These are phyloP conservation scores for Phytophthora sansomeana DNA, from an alignment of 352 stramenopile genomes.

Conservation along the genomic window DNA sequence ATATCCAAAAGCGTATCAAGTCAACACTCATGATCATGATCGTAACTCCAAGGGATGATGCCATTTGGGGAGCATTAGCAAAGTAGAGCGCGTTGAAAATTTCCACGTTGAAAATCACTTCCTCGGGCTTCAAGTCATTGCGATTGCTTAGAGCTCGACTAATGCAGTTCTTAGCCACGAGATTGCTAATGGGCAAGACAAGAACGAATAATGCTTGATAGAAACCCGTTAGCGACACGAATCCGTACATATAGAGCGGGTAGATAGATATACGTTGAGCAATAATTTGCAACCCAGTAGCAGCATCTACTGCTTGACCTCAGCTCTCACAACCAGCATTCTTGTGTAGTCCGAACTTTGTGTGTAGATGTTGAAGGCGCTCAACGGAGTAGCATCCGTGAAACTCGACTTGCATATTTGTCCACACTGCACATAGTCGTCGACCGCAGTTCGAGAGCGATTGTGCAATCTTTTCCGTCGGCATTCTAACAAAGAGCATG, in stretches of 20 bases:
- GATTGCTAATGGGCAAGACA: conserved; percentile 17
- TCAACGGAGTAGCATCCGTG: conserved; percentile 39
- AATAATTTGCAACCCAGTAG: conserved; percentile 18
- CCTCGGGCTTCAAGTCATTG: conserved; percentile 23
- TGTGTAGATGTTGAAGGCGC: conserved; percentile 21
- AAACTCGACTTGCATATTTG: conserved; percentile 25
- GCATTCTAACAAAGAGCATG: not conserved
- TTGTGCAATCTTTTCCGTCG: not conserved
- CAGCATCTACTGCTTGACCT: conserved; percentile 2
- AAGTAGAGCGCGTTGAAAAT: conserved; percentile 44
- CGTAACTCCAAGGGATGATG: conserved; percentile 23
- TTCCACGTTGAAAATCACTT: conserved; percentile 36
- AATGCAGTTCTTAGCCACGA: conserved; percentile 22
- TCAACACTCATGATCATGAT: conserved; percentile 31
- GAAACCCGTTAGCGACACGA: not conserved
- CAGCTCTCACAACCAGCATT: not conserved
- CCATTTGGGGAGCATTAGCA: conserved; percentile 29
- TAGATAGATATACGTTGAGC: conserved; percentile 29
- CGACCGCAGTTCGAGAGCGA: not conserved
- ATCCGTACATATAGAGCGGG: conserved; percentile 23
- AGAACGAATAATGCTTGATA: conserved; percentile 14
- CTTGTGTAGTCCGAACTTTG: not conserved
- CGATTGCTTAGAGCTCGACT: conserved; percentile 17
- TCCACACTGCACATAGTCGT: not conserved
- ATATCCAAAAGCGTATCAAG: conserved; percentile 26